A percentile compares a stretch with the other conserved stretches of the same genome.
Evolutionary conservation across 345 rosid genomes (phyloP).

Genomic region (Triadica sebifera): DNA sequence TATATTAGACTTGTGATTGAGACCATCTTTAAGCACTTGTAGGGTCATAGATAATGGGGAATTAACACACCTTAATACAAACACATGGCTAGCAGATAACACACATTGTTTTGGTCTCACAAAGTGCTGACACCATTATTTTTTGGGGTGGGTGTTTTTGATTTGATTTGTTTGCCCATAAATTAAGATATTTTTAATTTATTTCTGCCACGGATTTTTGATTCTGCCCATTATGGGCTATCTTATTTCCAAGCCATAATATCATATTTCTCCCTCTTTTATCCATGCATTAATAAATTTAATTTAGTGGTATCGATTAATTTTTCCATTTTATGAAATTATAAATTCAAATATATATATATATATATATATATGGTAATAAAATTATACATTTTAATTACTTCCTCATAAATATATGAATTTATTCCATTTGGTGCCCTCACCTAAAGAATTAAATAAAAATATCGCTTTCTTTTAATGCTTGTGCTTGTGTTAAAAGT

Average conservation of each 20-base stretch:
- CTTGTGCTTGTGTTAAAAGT: too few species aligned
- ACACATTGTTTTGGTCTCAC: slow-evolving; percentile 41
- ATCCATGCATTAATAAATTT: not conserved
- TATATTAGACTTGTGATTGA: slow-evolving; percentile 41
- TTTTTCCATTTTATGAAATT: not conserved
- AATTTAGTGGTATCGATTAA: too few species aligned
- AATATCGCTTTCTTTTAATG: too few species aligned
- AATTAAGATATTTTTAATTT: not conserved
- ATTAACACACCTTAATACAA: slow-evolving; percentile 31
- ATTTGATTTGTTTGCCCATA: slow-evolving; percentile 32
- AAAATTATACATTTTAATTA: too few species aligned
- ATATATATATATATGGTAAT: too few species aligned
- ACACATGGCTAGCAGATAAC: slow-evolving; percentile 36
- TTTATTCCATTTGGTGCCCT: too few species aligned
- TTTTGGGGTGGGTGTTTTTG: slow-evolving; percentile 25
- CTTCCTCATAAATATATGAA: too few species aligned
- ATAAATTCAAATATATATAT: not conserved
- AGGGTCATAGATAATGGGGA: slow-evolving; percentile 29
- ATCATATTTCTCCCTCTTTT: not conserved
- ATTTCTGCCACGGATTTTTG: not conserved
- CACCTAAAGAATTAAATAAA: too few species aligned
- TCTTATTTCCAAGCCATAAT: not conserved
- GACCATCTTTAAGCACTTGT: slow-evolving; percentile 23
- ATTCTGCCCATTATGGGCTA: slow-evolving; percentile 7
- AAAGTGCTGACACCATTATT: slow-evolving; percentile 50